Evolutionary conservation across 495 filamentous ascomycete genomes (phyloP).

Genomic region (Parathielavia appendiculata): DNA sequence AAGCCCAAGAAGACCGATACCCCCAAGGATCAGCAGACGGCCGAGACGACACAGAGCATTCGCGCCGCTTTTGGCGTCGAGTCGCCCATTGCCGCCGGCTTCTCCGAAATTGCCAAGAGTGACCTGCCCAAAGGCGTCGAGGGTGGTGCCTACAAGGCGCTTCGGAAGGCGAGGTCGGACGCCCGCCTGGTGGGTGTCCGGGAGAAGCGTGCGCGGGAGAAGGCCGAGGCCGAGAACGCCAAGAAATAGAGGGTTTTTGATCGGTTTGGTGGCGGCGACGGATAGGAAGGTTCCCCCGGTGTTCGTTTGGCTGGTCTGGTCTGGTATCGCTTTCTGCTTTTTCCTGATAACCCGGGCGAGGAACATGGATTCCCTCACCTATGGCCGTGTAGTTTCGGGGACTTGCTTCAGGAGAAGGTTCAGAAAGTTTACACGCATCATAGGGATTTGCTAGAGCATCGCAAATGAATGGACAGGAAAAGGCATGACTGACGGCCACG

Average conservation of each 20-base stretch:
- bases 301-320: constrained; percentile 40
- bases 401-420: constrained; percentile 28
- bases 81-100: constrained; percentile 53
- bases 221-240: constrained; percentile 80
- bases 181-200: constrained; percentile 73
- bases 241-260: constrained; percentile 70
- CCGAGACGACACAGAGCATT: constrained; percentile 57
- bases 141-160: constrained; percentile 72
- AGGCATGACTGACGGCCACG: constrained; percentile 33
- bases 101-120: constrained; percentile 77
- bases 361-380: constrained; percentile 20
- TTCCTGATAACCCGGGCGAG: constrained; percentile 35
- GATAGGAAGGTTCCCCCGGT: constrained; percentile 34
- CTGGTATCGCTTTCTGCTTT: constrained; percentile 41
- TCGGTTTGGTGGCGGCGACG: constrained; percentile 16
- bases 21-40: constrained; percentile 76
- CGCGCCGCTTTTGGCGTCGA: constrained; percentile 60
- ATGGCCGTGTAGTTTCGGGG: constrained; percentile 31
- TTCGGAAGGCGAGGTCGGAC: constrained; percentile 82
- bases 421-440: constrained; percentile 32
- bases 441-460: constrained; percentile 38
- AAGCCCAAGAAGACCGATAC: constrained; percentile 87
- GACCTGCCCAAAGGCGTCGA: constrained; percentile 71
- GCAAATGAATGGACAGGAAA: constrained; percentile 37
- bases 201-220: constrained; percentile 90